These are phyloP conservation scores for Linanthus parryae DNA, from an alignment of 148 eudicot genomes.

Conservation along the genomic window DNA sequence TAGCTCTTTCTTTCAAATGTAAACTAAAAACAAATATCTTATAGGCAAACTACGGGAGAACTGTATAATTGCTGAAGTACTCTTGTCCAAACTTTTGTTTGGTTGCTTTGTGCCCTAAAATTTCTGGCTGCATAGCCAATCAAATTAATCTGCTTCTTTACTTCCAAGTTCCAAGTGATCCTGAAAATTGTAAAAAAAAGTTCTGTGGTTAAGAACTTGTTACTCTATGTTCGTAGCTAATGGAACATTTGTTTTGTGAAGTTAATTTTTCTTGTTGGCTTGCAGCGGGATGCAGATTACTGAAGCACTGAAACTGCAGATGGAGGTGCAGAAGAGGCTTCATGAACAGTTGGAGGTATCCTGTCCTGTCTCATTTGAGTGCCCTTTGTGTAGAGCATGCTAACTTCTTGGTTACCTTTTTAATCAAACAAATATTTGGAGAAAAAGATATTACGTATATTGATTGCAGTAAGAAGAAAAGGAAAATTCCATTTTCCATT, in stretches of 20 bases:
- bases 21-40: too few relatives aligned
- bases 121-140: neutral
- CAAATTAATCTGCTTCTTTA: neutral
- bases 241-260: slow-evolving; percentile 5
- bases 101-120: neutral
- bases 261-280: slow-evolving; percentile 2
- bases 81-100: neutral
- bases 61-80: neutral
- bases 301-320: slow-evolving; percentile 54
- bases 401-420: too few relatives aligned
- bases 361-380: slow-evolving; percentile 7
- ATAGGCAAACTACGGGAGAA: too few relatives aligned
- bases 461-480: too few relatives aligned
- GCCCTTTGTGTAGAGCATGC: too few relatives aligned
- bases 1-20: neutral
- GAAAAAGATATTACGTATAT: too few relatives aligned
- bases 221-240: too few relatives aligned
- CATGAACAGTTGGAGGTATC: slow-evolving; percentile 60
- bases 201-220: too few relatives aligned
- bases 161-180: too few relatives aligned
- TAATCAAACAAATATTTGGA: too few relatives aligned
- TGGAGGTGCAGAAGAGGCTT: slow-evolving; percentile 59
- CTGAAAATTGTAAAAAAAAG: too few relatives aligned
- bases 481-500: too few relatives aligned
- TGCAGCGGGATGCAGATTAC: slow-evolving; percentile 43